Evolutionary conservation across 2,329 filamentous ascomycete genomes (phyloP), one percentile per base, ranked within the genome.

Genomic region (Claviceps sp.): DNA sequence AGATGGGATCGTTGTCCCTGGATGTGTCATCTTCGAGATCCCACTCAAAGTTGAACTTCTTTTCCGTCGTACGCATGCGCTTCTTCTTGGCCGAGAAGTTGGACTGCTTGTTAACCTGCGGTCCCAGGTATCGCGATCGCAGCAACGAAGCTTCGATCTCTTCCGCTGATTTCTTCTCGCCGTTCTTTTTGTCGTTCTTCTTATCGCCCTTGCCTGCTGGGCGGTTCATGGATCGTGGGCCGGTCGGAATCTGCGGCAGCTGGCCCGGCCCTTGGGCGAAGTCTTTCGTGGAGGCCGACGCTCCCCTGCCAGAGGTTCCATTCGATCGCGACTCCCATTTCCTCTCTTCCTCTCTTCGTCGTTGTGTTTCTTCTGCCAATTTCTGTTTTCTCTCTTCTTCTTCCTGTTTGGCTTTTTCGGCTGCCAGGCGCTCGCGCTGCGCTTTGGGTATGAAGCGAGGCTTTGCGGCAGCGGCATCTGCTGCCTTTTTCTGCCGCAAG

Each of bases 41-140:
- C 93, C 93, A 98, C 61, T 95, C 93, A 61, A 98, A 98, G 62
- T 96, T 98, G 73, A 98, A 98, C 66, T 98, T 97, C 69, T 90
- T 89, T 63, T 95, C 91, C 1, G 88, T 93, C 1, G 89, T 95
- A 56, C 91, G 79, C 71, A 87, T 86, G 52, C 91, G 80, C 74
- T 97, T 97, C 77, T 97, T 98, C 72, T 93, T 88, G 1, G 90
- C 90, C 0, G 89, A 95, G 64, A 97, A 96, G 40, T 80, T 95
- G 4, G 86, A 90, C 52, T 75, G 77, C 57, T 84, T 80, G 58
- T 93, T 94, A 50, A 87, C 81, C 57, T 95, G 88, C 1, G 88
- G 85, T 3, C 93, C 93, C 78, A 97, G 90, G 64, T 98, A 98
- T 56, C 89, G 77, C 59, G 88, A 82, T 54, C 87, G 78, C 55